Evolutionary conservation across 1,284 basidiomycete genomes (phyloP), one percentile per base, ranked within the genome.

Genomic region (Butyriboletus appendiculatus): DNA sequence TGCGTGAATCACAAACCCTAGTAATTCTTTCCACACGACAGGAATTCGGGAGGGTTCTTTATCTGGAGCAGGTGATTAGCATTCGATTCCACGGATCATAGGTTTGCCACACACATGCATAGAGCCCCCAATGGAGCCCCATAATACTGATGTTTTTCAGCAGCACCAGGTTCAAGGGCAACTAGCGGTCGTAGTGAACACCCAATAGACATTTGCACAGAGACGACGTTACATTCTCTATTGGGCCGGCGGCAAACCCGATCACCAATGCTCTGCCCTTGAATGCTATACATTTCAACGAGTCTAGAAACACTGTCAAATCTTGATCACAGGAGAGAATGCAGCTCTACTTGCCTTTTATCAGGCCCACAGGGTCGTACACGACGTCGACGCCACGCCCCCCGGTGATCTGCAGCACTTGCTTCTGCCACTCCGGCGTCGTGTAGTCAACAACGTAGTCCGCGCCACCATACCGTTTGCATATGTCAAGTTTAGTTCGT

Each of bases 201-300:
- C 32, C 11, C 5, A 18, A 7, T 37, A 35, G n/a, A 12, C 34
- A 11, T 43, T 37, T 32, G 4, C 35, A 52, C 2, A 12, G 1
- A 26, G 24, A 45, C 22, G 18, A 12, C 10, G n/a, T 32, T 56
- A 92, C 91, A 75, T 94, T 94, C 70, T 98, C 96, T 58, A 98
- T 97, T 9, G 76, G 72, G 11, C 95, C 93, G 11, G 84, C 88
- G 8, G 92, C 94, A 72, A 97, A 96, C 16, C 96, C 96, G 50
- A 99, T 88, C 26, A 98, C 91, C 20, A 98, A 67, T 4, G 92
- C 86, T 14, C 96, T 82, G 2, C 94, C 94, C 71, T 96, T 96
- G 88, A 94, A 98, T 1, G 90, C 92, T 54, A 96, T 93, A 69
- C 93, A 96, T 71, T 96, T 96, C 56, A 97, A 69, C 30, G 82